phyloP scores from a whole-genome alignment of 2,329 filamentous ascomycete genomes.

The Bipolaris gigantea region DNA sequence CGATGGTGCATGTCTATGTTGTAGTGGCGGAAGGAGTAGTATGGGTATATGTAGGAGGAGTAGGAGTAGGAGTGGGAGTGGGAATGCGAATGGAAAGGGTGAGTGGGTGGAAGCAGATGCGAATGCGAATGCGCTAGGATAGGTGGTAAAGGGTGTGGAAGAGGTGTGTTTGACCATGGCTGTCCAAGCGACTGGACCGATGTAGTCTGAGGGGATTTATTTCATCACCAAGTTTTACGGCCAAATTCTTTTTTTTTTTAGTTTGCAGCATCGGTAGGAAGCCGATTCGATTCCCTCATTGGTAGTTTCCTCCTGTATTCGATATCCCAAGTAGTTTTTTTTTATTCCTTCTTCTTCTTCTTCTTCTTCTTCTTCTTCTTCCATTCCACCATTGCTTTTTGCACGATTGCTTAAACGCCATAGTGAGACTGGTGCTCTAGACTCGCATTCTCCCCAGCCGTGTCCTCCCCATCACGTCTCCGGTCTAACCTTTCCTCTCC shows the following conservation, averaged over 20 bases:
- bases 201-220: neutral
- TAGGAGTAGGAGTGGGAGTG: neutral
- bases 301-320: too few relatives aligned
- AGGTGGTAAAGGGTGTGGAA: too few relatives aligned
- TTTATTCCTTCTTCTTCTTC: too few relatives aligned
- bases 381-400: too few relatives aligned
- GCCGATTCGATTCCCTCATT: neutral
- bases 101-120: neutral
- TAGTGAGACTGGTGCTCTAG: too few relatives aligned
- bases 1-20: neutral
- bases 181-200: neutral
- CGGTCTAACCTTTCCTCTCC: slow-evolving; percentile 49
- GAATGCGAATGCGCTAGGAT: neutral
- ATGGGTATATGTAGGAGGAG: neutral
- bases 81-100: neutral
- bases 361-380: too few relatives aligned
- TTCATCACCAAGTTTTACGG: neutral
- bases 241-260: too few relatives aligned
- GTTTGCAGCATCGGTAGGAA: neutral
- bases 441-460: too few relatives aligned
- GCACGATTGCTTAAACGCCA: too few relatives aligned
- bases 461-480: slow-evolving; percentile 33
- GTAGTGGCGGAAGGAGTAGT: neutral
- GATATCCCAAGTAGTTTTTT: too few relatives aligned
- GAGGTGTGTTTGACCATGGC: too few relatives aligned